Evolutionary conservation across 305 asterid genomes (phyloP), one percentile per base, ranked within the genome.

Genomic region (Fraxinus sp.): DNA sequence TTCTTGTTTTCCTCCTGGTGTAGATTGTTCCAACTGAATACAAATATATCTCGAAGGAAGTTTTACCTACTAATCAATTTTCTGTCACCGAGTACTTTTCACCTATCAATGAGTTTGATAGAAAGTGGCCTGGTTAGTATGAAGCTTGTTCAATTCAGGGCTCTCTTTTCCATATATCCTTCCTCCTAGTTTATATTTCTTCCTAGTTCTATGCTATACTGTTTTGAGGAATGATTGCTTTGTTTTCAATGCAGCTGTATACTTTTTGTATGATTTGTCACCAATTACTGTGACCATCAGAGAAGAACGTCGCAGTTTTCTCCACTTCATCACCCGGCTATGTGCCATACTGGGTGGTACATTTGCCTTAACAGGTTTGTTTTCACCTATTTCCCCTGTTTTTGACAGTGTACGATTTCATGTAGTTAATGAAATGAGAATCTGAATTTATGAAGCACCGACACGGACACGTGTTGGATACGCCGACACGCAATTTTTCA

Each of bases 301-400:
- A 83, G 99, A 96, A 88, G 99, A 96, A 86, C 99, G 98, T 59
- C 97, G 96, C 82, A 96, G 96, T 90, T 96, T 96, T 88, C 98
- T 94, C 85, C 99, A 96, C 92, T 96, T 96, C 89, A 86, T 96
- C 80, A 96, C 99, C 39, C 98, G 99, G 75, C 93, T 96, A 64
- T 96, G 96, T 89, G 99, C 99, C n/a, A 98, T 96, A 83, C 89
- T 96, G 64, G 99, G 99, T 79, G 99, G 99, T 78, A 96, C 99
- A 83, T 96, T 96, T 87, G 99, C 99, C 85, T 80, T 96, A 79
- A 93, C 99, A 91, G 99, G 99, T 96, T 81, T 33, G 90, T 82
- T 84, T 70, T 74, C 33, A n/a, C 36, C 76, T 64, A 77, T 83
- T 57, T 32, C 78, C 62, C 59, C 57, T 33, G 36, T 46, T 77